Percentiles rank a stretch among this genome's conserved stretches.
Conservation (phyloP, 2,329 filamentous ascomycete species). For the Penicillium brasilianum region DNA sequence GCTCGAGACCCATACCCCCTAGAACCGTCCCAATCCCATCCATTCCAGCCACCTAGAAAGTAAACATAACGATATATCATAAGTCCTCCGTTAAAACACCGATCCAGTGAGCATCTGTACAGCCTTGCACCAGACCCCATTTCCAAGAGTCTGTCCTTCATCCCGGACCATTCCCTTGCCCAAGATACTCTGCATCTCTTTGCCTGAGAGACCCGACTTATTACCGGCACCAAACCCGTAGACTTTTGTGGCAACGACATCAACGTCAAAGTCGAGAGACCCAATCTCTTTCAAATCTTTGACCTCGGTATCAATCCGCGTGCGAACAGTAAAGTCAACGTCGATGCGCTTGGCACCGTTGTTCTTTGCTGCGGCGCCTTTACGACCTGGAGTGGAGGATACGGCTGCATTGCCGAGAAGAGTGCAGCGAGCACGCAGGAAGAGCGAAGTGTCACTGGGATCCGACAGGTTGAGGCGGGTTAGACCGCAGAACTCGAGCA, state of each 20-base stretch:
- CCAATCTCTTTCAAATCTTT: conserved; percentile 30
- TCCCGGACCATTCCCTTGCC: conserved; percentile 31
- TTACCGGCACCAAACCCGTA: conserved; percentile 45
- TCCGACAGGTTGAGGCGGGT: conserved; percentile 44
- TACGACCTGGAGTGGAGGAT: conserved; percentile 20
- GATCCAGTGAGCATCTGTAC: conserved; percentile 42
- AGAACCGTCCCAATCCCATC: conserved; percentile 6
- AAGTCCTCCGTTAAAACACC: conserved; percentile 35
- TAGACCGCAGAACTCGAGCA: conserved; percentile 53
- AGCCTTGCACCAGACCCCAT: conserved; percentile 48
- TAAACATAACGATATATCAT: conserved; percentile 12
- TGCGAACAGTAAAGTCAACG: conserved; percentile 47
- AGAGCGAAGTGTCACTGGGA: conserved; percentile 30
- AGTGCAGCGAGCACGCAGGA: conserved; percentile 46
- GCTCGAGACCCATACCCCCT: conserved; percentile 9
- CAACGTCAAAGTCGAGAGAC: conserved; percentile 43
- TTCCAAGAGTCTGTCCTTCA: conserved; percentile 36
- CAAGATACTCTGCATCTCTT: conserved; percentile 45
- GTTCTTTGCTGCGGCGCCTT: conserved; percentile 18
- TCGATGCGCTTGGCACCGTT: conserved; percentile 39
- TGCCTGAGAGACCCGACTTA: conserved; percentile 38
- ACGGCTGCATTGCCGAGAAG: conserved; percentile 36
- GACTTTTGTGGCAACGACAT: conserved; percentile 46
- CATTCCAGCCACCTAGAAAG: conserved; percentile 6
- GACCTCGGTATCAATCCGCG: conserved; percentile 27